These are phyloP conservation scores for Solanum sejunctum DNA, from an alignment of 257 asterid species.

Conservation along the genomic window DNA sequence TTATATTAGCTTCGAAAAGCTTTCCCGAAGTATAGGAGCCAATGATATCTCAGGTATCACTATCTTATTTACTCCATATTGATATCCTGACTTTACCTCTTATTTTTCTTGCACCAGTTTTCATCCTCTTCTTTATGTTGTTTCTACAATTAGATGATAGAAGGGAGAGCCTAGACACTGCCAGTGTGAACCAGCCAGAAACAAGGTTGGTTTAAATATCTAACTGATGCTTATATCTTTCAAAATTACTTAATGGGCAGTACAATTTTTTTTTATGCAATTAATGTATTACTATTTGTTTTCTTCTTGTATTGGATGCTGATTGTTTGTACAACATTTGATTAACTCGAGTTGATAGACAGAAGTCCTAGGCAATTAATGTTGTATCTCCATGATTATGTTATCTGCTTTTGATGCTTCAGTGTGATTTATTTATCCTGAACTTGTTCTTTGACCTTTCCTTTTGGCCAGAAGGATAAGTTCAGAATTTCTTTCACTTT, in stretches of 20 bases:
- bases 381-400: not conserved
- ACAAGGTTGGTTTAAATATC: conserved; percentile 30
- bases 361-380: not conserved
- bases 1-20: conserved; percentile 63
- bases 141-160: conserved; percentile 22
- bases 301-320: not conserved
- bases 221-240: not conserved
- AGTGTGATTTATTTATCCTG: not conserved
- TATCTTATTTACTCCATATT: not conserved
- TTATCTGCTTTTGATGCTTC: not conserved
- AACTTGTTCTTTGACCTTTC: not conserved
- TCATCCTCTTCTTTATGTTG: not conserved
- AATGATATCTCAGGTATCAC: conserved; percentile 24
- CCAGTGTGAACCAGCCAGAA: conserved; percentile 16
- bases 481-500: not conserved
- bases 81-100: not conserved
- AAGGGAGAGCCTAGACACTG: conserved; percentile 12
- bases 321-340: not conserved
- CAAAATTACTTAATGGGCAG: not conserved
- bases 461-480: not conserved
- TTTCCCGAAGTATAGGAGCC: conserved; percentile 43
- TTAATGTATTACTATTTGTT: not conserved
- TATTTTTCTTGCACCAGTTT: not conserved
- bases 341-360: not conserved
- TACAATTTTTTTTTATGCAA: not conserved